These are phyloP conservation scores for Cladorrhinum sp. DNA, from an alignment of 2,329 filamentous ascomycete genomes.

Conservation along the genomic window DNA sequence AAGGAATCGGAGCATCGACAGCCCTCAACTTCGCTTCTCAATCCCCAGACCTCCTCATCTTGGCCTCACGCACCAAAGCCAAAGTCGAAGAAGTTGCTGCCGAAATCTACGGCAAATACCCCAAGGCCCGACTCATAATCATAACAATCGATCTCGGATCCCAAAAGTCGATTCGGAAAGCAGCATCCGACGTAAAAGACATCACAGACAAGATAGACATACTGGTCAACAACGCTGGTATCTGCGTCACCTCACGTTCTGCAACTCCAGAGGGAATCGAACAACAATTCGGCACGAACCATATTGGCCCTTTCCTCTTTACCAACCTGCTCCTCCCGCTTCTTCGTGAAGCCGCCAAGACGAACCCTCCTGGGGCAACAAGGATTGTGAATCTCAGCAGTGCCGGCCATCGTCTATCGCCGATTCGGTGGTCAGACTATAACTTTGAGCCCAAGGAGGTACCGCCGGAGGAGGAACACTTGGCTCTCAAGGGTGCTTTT, in stretches of 20 bases:
- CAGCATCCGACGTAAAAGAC: conserved; percentile 33
- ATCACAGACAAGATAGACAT: conserved; percentile 38
- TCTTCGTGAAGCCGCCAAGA: conserved; percentile 37
- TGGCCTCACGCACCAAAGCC: conserved; percentile 43
- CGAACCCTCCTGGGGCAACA: conserved; percentile 28
- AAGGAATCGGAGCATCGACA: conserved; percentile 41
- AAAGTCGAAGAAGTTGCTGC: conserved; percentile 42
- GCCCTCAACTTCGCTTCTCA: conserved; percentile 45
- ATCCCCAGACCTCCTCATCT: conserved; percentile 39
- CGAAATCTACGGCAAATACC: conserved; percentile 36
- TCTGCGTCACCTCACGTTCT: conserved; percentile 34
- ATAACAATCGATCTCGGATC: conserved; percentile 39
- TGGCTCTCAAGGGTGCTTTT: conserved; percentile 31
- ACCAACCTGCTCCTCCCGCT: conserved; percentile 47
- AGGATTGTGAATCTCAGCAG: conserved; percentile 44
- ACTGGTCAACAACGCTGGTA: conserved; percentile 43
- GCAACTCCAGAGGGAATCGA: conserved; percentile 37
- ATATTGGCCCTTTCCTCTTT: conserved; percentile 49
- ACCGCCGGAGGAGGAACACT: conserved; percentile 33
- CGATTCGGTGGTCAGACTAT: conserved; percentile 44
- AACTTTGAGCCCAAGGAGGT: conserved; percentile 42
- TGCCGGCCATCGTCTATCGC: conserved; percentile 39
- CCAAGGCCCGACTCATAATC: conserved; percentile 35
- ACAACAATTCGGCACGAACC: conserved; percentile 41
- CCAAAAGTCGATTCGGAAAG: conserved; percentile 36